Evolutionary conservation across 306 rosid species (phyloP), one percentile per base, ranked within the genome.

Genomic region (Ceratonia siliqua): DNA sequence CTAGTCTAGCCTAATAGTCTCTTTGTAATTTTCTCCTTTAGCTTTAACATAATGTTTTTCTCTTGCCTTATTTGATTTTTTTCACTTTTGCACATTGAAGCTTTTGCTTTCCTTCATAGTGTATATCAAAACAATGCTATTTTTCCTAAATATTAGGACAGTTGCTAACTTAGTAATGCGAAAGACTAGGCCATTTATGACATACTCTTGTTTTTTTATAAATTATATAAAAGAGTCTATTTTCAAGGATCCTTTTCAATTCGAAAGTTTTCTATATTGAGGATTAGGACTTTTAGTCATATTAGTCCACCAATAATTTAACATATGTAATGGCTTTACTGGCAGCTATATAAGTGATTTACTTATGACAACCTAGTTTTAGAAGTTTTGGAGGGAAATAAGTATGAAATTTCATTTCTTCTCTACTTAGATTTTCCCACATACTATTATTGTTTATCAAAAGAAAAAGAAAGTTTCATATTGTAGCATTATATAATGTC

Each of bases 341-440:
- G 49, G 66, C 8, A n/a, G 56, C 64, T 61, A 28, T 70, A 61
- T 48, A 38, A 41, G 69, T 57, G 13, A 21, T 39, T 50, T 62
- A 14, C 48, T 49, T 67, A 21, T 2, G 39, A 11, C 53, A 24
- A 24, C 46, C 8, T 52, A 21, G 42, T 18, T 27, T 30, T 4
- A 15, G 45, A 46, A 32, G 50, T 22, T 55, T 35, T 64, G 42
- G 38, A 66, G 48, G 3, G 39, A 39, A 41, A 28, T 1, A 25
- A 50, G 55, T 18, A 49, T 25, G 54, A 24, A 15, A 36, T 49
- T 24, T 69, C 46, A 20, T 22, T 12, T 49, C 6, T 39, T 58
- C 35, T 61, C 14, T 5, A 1, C 59, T 39, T 35, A 8, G 67
- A 4, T 70, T 70, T 54, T 63, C 4, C n/a, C 41, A 27, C 59